Percentiles rank a stretch among this genome's conserved stretches.
These are phyloP conservation scores for Zopfochytrium polystomum DNA, from an alignment of 371 early-diverging fungal genomes.

Conservation along the genomic window DNA sequence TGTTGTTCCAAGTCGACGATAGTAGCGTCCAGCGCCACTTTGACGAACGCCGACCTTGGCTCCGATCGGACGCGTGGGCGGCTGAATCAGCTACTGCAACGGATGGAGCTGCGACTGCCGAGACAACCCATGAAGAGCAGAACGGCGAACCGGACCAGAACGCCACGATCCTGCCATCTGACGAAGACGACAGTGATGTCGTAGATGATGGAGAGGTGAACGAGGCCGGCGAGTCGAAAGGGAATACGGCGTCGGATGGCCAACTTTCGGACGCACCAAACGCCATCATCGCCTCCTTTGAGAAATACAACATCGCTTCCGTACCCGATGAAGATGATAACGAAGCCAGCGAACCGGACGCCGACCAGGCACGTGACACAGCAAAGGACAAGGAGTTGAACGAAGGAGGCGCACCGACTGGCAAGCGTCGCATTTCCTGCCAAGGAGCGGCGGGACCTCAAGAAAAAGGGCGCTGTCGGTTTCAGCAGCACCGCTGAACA, in stretches of 20 bases:
- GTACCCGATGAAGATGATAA: too few species aligned
- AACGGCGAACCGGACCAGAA: neutral
- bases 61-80: slow-evolving; percentile 32
- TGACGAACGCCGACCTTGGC: slow-evolving; percentile 64
- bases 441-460: slow-evolving; percentile 72
- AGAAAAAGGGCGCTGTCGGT: slow-evolving; percentile 43
- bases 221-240: too few species aligned
- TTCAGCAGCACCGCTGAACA: neutral
- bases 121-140: neutral
- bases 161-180: too few species aligned
- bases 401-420: neutral
- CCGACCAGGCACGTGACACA: too few species aligned
- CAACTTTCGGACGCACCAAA: too few species aligned
- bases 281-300: too few species aligned
- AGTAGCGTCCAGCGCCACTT: slow-evolving; percentile 42
- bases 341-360: too few species aligned
- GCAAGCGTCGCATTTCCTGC: slow-evolving; percentile 59
- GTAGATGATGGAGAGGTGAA: too few species aligned
- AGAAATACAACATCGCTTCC: too few species aligned
- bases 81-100: neutral
- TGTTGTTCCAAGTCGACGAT: slow-evolving; percentile 86
- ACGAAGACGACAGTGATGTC: too few species aligned
- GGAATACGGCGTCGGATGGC: too few species aligned
- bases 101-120: neutral
- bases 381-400: too few species aligned